A percentile compares a stretch with the other conserved stretches of the same genome.
phyloP scores from a whole-genome alignment of 768 basidiomycete species.

The Candolleomyces aberdarensis region DNA sequence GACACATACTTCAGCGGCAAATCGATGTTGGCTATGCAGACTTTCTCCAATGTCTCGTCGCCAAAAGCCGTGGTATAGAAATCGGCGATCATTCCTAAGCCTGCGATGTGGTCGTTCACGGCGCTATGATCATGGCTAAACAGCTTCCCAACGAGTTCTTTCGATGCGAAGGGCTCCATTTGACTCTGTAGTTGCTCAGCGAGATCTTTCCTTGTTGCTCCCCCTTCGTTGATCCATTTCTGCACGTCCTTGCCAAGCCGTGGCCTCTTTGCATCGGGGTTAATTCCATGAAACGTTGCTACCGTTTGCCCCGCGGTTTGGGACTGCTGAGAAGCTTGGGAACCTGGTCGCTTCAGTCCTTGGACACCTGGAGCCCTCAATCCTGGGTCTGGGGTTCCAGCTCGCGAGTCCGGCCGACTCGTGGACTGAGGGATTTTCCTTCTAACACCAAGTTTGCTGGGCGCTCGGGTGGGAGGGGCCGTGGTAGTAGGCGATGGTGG shows the following conservation, averaged over 20 bases:
- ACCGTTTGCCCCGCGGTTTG: conserved; percentile 26
- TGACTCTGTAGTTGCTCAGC: conserved; percentile 83
- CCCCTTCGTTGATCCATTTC: conserved; percentile 84
- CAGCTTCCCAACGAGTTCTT: conserved; percentile 69
- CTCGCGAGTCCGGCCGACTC: conserved; percentile 48
- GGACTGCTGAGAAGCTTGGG: conserved; percentile 8
- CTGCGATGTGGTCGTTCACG: conserved; percentile 87
- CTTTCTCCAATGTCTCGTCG: conserved; percentile 54
- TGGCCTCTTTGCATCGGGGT: conserved; percentile 59
- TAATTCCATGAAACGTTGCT: conserved; percentile 49
- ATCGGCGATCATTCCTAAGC: conserved; percentile 69
- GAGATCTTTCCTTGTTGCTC: conserved; percentile 81
- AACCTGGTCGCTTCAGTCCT: conserved; percentile 31
- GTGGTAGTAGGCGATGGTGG: neutral
- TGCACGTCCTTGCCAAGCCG: conserved; percentile 73
- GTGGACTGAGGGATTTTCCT: conserved; percentile 67
- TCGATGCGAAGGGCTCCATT: conserved; percentile 83
- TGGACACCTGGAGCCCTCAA: conserved; percentile 24
- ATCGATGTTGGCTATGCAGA: conserved; percentile 86
- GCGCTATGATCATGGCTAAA: conserved; percentile 97
- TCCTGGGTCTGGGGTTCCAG: conserved; percentile 38
- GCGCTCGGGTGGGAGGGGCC: conserved; percentile 32
- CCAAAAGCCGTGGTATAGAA: conserved; percentile 63
- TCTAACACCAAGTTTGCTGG: conserved; percentile 58
- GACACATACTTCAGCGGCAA: conserved; percentile 92